A percentile compares a stretch with the other conserved stretches of the same genome.
phyloP scores from a whole-genome alignment of 495 filamentous ascomycete species.

The Lichenothelia convexa region DNA sequence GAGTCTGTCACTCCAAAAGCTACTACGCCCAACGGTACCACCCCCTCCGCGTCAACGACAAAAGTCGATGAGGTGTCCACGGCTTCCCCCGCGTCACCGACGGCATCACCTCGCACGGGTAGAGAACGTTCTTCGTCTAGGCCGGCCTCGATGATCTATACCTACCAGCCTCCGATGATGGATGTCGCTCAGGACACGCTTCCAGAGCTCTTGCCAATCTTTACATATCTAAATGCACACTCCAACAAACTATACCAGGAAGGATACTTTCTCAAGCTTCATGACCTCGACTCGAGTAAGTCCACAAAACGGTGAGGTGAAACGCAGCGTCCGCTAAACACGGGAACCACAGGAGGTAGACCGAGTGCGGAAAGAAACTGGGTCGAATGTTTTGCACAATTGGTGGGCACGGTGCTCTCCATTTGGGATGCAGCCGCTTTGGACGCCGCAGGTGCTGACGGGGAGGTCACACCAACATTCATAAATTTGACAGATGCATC shows the following conservation, averaged over 20 bases:
- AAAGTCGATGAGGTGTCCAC: constrained; percentile 3
- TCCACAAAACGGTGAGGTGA: constrained; percentile 8
- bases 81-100: constrained; percentile 7
- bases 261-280: constrained; percentile 90
- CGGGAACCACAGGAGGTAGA: constrained; percentile 48
- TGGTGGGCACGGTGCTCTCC: constrained; percentile 86
- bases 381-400: constrained; percentile 93
- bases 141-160: constrained; percentile 48
- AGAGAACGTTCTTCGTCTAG: constrained; percentile 26
- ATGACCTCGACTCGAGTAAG: constrained; percentile 79
- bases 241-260: constrained; percentile 93
- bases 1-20: too few species aligned
- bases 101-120: constrained; percentile 4
- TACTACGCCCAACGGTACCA: too few species aligned
- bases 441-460: constrained; percentile 66
- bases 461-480: constrained; percentile 81
- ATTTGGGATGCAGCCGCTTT: constrained; percentile 91
- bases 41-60: too few species aligned
- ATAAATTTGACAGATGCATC: constrained; percentile 95
- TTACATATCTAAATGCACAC: constrained; percentile 86
- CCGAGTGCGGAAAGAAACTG: constrained; percentile 73
- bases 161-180: constrained; percentile 76
- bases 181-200: constrained; percentile 68
- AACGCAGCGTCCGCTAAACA: constrained; percentile 19
- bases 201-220: constrained; percentile 85